A percentile compares a stretch with the other conserved stretches of the same genome.
phyloP scores from a whole-genome alignment of 306 rosid genomes.

The Elaeagnus macrophylla region DNA sequence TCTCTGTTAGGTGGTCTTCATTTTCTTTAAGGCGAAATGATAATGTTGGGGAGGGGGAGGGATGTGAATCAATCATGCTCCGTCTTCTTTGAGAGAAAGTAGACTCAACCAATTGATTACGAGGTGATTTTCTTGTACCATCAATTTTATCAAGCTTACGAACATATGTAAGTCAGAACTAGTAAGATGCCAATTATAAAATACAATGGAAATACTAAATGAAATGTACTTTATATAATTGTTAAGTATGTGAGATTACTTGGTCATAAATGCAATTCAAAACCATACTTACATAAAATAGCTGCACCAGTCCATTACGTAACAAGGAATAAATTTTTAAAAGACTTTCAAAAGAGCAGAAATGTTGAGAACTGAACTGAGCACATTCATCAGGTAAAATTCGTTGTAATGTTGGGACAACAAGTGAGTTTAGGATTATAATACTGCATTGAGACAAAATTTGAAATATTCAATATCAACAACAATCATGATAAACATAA shows the following conservation, averaged over 20 bases:
- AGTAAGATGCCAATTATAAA: neutral
- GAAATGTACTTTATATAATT: neutral
- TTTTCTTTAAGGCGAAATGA: too few relatives aligned
- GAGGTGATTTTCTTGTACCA: neutral
- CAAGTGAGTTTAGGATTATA: conserved; percentile 50
- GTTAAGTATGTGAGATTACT: neutral
- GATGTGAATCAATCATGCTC: neutral
- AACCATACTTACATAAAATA: conserved; percentile 67
- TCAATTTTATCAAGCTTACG: neutral
- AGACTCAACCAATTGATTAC: neutral
- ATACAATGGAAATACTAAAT: neutral
- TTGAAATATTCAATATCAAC: neutral
- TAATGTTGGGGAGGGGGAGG: too few relatives aligned
- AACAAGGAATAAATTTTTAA: conserved; percentile 58
- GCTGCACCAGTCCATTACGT: conserved; percentile 51
- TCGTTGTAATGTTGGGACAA: conserved; percentile 67
- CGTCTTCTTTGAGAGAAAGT: neutral
- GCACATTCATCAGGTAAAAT: conserved; percentile 65
- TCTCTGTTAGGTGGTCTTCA: too few relatives aligned
- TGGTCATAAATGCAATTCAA: neutral
- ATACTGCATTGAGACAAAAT: conserved; percentile 43
- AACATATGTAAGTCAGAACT: neutral
- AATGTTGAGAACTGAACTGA: conserved; percentile 36
- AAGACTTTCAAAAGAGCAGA: conserved; percentile 34
- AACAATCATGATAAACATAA: neutral